phyloP scores from a whole-genome alignment of 2,329 filamentous ascomycete genomes.

The Neonectria neomacrospora region DNA sequence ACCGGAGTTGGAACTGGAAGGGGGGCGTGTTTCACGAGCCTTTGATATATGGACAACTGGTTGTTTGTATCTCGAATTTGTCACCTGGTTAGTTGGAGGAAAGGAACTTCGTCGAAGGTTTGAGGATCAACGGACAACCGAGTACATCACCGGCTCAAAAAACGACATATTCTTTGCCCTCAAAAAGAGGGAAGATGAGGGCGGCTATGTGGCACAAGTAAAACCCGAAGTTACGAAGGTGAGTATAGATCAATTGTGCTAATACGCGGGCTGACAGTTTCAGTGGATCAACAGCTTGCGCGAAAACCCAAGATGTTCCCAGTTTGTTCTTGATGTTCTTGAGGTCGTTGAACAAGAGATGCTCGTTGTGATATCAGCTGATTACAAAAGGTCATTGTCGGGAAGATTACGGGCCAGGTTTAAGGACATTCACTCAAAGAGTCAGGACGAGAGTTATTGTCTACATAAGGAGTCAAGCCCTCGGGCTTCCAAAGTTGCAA shows the following conservation, averaged over 20 bases:
- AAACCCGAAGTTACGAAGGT: conserved; percentile 24
- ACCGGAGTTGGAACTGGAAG: conserved; percentile 21
- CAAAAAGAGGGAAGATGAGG: background rate
- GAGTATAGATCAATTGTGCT: background rate
- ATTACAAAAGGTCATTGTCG: background rate
- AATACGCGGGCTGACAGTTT: background rate
- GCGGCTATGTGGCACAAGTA: conserved; percentile 7
- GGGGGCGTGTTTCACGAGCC: conserved; percentile 8
- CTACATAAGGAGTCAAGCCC: background rate
- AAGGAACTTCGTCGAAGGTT: background rate
- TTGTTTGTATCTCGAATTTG: conserved; percentile 25
- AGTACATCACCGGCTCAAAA: conserved; percentile 1
- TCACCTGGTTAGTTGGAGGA: conserved; percentile 27
- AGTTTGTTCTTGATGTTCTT: conserved; percentile 6
- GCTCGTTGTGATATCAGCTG: conserved; percentile 7
- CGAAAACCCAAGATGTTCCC: conserved; percentile 1
- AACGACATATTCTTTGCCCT: conserved; percentile 22
- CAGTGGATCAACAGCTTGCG: conserved; percentile 17
- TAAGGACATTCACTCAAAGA: background rate
- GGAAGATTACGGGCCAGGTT: background rate
- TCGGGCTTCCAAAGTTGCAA: background rate
- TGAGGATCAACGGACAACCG: rapidly evolving
- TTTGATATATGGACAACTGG: conserved; percentile 28
- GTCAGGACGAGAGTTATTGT: background rate
- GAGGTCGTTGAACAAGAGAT: conserved; percentile 12